A percentile compares a stretch with the other conserved stretches of the same genome.
These are phyloP conservation scores for Globisporangium irregulare DNA, from an alignment of 352 stramenopile genomes.

Conservation along the genomic window DNA sequence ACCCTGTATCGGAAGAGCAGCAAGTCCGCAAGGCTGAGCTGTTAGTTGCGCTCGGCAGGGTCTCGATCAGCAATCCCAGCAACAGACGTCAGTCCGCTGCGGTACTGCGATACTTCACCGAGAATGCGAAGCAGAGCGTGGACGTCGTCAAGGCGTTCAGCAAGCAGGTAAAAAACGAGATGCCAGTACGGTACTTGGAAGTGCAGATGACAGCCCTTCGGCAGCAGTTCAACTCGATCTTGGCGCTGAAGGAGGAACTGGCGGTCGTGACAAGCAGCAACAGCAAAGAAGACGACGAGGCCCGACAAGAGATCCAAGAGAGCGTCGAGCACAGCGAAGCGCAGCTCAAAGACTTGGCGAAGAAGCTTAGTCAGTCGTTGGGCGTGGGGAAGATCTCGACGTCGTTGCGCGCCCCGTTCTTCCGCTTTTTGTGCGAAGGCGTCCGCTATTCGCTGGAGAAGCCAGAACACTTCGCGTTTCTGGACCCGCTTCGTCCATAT, in stretches of 20 bases:
- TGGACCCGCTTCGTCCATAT: constrained; percentile 66
- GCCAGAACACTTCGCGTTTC: constrained; percentile 58
- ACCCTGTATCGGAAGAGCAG: constrained; percentile 14
- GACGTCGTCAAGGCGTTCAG: constrained; percentile 81
- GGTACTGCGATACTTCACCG: constrained; percentile 66
- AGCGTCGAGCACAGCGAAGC: constrained; percentile 43
- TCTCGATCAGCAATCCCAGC: constrained; percentile 78
- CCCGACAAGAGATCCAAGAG: constrained; percentile 51
- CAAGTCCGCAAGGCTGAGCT: constrained; percentile 60
- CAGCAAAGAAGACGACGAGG: constrained; percentile 26
- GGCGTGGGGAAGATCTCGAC: constrained; percentile 70
- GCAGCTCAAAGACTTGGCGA: constrained; percentile 71
- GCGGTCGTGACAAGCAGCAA: constrained; percentile 18
- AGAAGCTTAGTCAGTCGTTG: constrained; percentile 77
- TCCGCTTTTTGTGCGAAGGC: constrained; percentile 81
- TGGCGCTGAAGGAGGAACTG: constrained; percentile 64
- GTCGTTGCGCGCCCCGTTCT: constrained; percentile 68
- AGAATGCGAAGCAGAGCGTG: constrained; percentile 41
- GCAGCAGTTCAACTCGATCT: constrained; percentile 59
- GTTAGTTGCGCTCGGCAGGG: constrained; percentile 62
- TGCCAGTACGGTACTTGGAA: constrained; percentile 78
- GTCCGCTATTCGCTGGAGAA: constrained; percentile 67
- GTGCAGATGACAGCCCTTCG: constrained; percentile 86
- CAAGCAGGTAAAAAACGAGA: constrained; percentile 73
- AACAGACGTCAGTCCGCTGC: constrained; percentile 78